Evolutionary conservation across 306 rosid genomes (phyloP).

Genomic region (Parietaria judaica): DNA sequence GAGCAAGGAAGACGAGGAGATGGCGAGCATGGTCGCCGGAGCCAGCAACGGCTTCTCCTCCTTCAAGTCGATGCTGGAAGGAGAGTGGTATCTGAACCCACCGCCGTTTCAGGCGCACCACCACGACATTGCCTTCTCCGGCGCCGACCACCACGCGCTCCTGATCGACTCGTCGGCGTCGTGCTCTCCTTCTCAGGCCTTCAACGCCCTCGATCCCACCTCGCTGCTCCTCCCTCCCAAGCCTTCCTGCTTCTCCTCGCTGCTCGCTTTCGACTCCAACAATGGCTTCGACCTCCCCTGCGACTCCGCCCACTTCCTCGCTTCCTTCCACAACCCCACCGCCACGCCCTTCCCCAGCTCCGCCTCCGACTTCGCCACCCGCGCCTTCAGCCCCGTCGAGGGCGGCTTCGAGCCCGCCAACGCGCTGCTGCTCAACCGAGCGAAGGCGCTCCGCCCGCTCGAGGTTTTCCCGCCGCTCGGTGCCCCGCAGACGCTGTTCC

Average conservation of each 20-base stretch:
- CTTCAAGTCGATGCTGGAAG: constrained; percentile 75
- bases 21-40: constrained; percentile 20
- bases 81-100: constrained; percentile 47
- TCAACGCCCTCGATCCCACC: constrained; percentile 42
- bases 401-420: constrained; percentile 31
- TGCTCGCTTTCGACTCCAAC: constrained; percentile 47
- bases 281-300: constrained; percentile 29
- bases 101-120: constrained; percentile 21
- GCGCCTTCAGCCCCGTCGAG: constrained; percentile 17
- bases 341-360: background rate
- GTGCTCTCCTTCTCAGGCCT: constrained; percentile 51
- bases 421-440: constrained; percentile 29
- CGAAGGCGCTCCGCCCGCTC: constrained; percentile 45
- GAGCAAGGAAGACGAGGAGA: constrained; percentile 19
- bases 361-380: constrained; percentile 1
- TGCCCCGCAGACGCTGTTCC: constrained; percentile 65
- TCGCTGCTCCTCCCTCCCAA: constrained; percentile 57
- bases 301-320: constrained; percentile 53
- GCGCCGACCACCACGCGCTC: constrained; percentile 38
- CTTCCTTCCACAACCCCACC: constrained; percentile 18
- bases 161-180: constrained; percentile 55
- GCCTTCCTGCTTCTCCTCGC: constrained; percentile 32
- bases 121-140: constrained; percentile 25
- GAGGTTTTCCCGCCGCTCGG: constrained; percentile 42
- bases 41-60: constrained; percentile 36